These are phyloP conservation scores for Samsoniella hepiali DNA, from an alignment of 2,329 filamentous ascomycete genomes.

Conservation along the genomic window DNA sequence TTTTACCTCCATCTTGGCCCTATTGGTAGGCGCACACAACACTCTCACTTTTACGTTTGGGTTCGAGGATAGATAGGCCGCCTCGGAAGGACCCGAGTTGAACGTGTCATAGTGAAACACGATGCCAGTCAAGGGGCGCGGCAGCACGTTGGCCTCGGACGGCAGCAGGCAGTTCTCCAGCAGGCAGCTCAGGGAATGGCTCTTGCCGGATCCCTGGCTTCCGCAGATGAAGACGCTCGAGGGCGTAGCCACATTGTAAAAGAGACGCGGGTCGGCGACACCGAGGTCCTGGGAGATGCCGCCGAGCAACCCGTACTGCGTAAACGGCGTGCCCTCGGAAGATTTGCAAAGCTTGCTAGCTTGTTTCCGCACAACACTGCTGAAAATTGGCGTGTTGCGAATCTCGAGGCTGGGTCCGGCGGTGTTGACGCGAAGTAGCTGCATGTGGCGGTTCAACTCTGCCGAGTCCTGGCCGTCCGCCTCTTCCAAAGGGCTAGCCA, in stretches of 20 bases:
- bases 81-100: slow-evolving; percentile 57
- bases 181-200: slow-evolving; percentile 55
- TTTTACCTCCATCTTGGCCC: slow-evolving; percentile 37
- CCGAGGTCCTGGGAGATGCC: neutral
- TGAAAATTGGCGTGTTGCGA: slow-evolving; percentile 31
- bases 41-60: slow-evolving; percentile 46
- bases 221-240: slow-evolving; percentile 63
- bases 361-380: slow-evolving; percentile 25
- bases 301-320: slow-evolving; percentile 27
- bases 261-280: slow-evolving; percentile 32
- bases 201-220: slow-evolving; percentile 62
- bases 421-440: neutral
- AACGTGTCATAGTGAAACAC: slow-evolving; percentile 65
- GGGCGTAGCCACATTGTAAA: slow-evolving; percentile 47
- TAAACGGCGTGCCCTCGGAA: slow-evolving; percentile 23
- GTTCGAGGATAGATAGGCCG: slow-evolving; percentile 50
- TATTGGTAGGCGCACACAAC: slow-evolving; percentile 53
- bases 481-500: neutral
- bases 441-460: slow-evolving; percentile 13
- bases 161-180: slow-evolving; percentile 55
- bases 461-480: neutral
- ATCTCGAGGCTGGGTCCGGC: slow-evolving; percentile 23
- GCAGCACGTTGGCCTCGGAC: slow-evolving; percentile 43
- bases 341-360: neutral
- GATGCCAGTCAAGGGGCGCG: slow-evolving; percentile 54